phyloP scores from a whole-genome alignment of 306 rosid species.

The Cucurbita argyrosperma region DNA sequence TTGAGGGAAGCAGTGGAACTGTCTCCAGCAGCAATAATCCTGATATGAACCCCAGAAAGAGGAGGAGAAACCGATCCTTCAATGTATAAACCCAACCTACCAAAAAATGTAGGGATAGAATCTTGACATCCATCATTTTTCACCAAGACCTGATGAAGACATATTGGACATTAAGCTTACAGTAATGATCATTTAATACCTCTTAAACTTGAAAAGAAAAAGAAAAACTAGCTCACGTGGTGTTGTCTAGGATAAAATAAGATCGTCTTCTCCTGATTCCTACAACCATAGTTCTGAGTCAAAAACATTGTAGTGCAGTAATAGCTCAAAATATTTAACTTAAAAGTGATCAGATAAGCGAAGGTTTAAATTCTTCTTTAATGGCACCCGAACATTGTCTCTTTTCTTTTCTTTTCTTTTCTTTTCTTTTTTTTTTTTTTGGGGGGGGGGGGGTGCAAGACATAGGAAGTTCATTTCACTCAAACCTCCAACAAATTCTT shows the following conservation, averaged over 20 bases:
- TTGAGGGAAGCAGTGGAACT: constrained; percentile 48
- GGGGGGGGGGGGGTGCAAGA: no score
- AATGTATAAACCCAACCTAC: constrained; percentile 60
- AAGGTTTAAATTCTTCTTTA: constrained; percentile 4
- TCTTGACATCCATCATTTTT: constrained; percentile 73
- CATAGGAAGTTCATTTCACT: no score
- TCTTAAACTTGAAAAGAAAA: neutral
- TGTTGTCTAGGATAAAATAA: constrained; percentile 74
- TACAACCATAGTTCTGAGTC: constrained; percentile 20
- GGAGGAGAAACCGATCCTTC: constrained; percentile 89
- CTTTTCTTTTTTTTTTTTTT: no score
- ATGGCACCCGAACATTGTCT: no score
- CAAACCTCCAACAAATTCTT: no score
- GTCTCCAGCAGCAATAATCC: constrained; percentile 59
- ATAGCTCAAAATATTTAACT: neutral
- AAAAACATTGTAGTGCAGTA: constrained; percentile 8
- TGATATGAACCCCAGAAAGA: constrained; percentile 59
- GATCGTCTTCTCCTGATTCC: constrained; percentile 50
- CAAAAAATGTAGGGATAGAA: constrained; percentile 50
- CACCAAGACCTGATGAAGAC: constrained; percentile 40
- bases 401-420: no score
- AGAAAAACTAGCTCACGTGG: constrained; percentile 38
- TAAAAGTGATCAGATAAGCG: neutral
- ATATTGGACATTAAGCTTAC: constrained; percentile 12
- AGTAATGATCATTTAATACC: constrained; percentile 4